Conservation (phyloP, 2,329 filamentous ascomycete species). For the Podosphaera fusca region DNA sequence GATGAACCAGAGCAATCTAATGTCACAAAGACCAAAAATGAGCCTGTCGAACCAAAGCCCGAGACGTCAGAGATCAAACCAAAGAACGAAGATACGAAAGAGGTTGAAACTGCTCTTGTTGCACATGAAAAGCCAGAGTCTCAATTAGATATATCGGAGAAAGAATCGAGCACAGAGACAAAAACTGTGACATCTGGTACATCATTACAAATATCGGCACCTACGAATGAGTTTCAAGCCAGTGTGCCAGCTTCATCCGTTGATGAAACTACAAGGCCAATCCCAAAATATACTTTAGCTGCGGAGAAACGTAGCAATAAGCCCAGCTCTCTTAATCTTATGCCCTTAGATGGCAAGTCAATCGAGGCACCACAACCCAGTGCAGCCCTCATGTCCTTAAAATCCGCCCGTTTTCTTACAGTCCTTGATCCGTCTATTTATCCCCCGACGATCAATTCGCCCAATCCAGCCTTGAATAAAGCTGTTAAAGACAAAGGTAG, state of each 20-base stretch:
- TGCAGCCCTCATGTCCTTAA: slow-evolving; percentile 77
- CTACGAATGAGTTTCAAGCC: too few species aligned
- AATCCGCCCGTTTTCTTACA: slow-evolving; percentile 71
- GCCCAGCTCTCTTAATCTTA: slow-evolving; percentile 71
- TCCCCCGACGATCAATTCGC: slow-evolving; percentile 61
- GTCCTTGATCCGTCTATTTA: slow-evolving; percentile 62
- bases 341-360: slow-evolving; percentile 56
- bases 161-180: too few species aligned
- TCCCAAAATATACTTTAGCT: slow-evolving; percentile 27
- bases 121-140: too few species aligned
- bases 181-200: too few species aligned
- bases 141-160: too few species aligned
- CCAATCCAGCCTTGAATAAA: slow-evolving; percentile 74
- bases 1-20: too few species aligned
- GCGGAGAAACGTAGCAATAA: slow-evolving; percentile 52
- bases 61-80: not conserved
- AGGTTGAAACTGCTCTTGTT: not conserved
- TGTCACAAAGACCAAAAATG: too few species aligned
- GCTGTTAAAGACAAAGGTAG: slow-evolving; percentile 58
- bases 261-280: slow-evolving; percentile 23
- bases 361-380: slow-evolving; percentile 84
- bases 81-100: not conserved
- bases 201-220: too few species aligned
- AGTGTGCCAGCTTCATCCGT: slow-evolving; percentile 20
- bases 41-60: not conserved